Evolutionary conservation across 345 rosid species (phyloP).

Genomic region (Microthlaspi erraticum): DNA sequence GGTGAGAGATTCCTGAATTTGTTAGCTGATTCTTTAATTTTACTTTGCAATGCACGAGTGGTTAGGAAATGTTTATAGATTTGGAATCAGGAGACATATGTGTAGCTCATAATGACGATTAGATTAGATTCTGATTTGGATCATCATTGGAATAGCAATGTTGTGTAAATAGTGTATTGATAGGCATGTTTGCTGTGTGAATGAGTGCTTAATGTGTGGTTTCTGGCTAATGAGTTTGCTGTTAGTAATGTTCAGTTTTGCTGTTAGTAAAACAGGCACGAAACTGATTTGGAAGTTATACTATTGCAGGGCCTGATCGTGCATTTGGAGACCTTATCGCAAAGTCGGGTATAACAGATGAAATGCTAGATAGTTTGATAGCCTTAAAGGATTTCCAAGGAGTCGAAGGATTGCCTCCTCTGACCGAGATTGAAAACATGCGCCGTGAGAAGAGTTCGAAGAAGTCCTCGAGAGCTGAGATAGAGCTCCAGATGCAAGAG

Average conservation of each 20-base stretch:
- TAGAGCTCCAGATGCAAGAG: slow-evolving; percentile 89
- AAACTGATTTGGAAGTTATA: slow-evolving; percentile 20
- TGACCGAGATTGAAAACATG: slow-evolving; percentile 77
- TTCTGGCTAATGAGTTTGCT: not conserved
- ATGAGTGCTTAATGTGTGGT: slow-evolving; percentile 12
- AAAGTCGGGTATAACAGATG: slow-evolving; percentile 91
- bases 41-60: not conserved
- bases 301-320: slow-evolving; percentile 73
- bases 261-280: not conserved
- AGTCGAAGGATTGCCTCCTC: slow-evolving; percentile 82
- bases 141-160: slow-evolving; percentile 6
- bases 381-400: slow-evolving; percentile 87
- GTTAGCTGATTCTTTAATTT: not conserved
- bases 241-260: not conserved
- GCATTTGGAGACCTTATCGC: slow-evolving; percentile 95
- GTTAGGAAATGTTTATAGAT: slow-evolving; percentile 7
- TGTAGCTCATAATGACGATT: not conserved
- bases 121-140: slow-evolving; percentile 10
- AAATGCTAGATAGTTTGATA: slow-evolving; percentile 88
- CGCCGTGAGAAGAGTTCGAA: slow-evolving; percentile 70
- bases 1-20: slow-evolving; percentile 45
- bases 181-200: not conserved
- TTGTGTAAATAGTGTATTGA: not conserved
- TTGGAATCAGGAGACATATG: not conserved
- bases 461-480: slow-evolving; percentile 76